Conservation (phyloP, 2,329 filamentous ascomycete species). For the Aspergillus eucalypticola region DNA sequence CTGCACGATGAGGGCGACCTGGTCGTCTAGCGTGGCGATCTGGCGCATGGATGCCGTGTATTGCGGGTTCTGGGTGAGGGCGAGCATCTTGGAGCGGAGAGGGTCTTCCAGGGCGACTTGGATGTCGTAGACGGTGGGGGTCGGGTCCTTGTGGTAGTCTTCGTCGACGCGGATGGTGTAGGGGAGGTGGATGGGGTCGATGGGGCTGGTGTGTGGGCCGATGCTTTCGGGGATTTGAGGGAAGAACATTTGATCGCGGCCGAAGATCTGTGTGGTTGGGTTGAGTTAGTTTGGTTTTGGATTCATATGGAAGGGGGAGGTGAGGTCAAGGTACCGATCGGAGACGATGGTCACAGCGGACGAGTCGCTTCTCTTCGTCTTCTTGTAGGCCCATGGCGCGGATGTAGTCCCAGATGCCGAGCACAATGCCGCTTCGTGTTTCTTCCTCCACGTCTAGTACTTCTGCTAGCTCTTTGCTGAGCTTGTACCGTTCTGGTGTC, state of each 20-base stretch:
- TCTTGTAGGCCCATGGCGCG: conserved; percentile 82
- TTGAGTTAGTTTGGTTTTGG: conserved; percentile 4
- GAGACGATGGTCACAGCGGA: conserved; percentile 83
- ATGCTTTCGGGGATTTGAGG: conserved; percentile 81
- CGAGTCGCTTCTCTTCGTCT: conserved; percentile 90
- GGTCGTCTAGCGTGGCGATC: conserved; percentile 76
- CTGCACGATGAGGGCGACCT: conserved; percentile 79
- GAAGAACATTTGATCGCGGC: conserved; percentile 76
- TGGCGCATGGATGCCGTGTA: conserved; percentile 73
- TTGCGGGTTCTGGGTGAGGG: conserved; percentile 67
- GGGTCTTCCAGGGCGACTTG: conserved; percentile 83
- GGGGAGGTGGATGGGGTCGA: conserved; percentile 77
- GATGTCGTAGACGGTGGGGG: conserved; percentile 86
- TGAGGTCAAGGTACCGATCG: conserved; percentile 63
- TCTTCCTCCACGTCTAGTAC: conserved; percentile 85
- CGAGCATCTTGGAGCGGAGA: conserved; percentile 65
- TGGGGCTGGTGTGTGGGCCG: conserved; percentile 71
- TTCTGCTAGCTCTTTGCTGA: conserved; percentile 77
- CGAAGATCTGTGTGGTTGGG: conserved; percentile 61
- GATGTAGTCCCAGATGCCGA: conserved; percentile 95
- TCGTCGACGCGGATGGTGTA: conserved; percentile 95
- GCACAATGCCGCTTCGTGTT: conserved; percentile 81
- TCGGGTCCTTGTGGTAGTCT: conserved; percentile 71
- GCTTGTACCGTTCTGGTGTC: conserved; percentile 76
- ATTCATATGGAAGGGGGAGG: background rate